Conservation (phyloP, 176 grass and related monocot genomes). For the Eleusine coracana region DNA sequence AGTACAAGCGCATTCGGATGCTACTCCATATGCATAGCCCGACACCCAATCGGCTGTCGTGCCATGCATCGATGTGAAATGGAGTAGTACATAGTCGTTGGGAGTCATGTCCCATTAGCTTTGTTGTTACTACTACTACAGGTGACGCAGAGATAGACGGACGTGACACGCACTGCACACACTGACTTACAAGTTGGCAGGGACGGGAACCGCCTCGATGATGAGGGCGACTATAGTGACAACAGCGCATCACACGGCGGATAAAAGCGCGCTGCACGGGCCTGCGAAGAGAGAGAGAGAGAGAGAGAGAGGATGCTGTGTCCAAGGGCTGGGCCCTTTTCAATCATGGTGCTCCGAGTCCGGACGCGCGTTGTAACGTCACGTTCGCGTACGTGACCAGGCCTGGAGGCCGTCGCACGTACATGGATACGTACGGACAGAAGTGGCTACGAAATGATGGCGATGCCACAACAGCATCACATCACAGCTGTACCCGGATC, state of each 20-base stretch:
- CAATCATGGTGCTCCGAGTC: conserved; percentile 1
- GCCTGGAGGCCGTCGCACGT: background rate
- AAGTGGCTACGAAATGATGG: background rate
- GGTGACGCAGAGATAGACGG: conserved; percentile 1
- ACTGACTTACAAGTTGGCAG: background rate
- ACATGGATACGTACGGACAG: background rate
- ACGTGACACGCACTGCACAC: conserved; percentile 33
- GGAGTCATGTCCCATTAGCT: conserved; percentile 31
- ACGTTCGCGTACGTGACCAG: background rate
- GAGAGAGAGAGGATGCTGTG: background rate
- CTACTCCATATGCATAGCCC: background rate
- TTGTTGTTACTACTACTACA: background rate
- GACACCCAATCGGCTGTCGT: conserved; percentile 20
- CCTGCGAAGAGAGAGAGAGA: too few relatives aligned
- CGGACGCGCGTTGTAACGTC: conserved; percentile 8
- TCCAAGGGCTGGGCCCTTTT: background rate
- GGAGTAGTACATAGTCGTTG: conserved; percentile 21
- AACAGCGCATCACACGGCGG: conserved; percentile 22
- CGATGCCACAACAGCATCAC: background rate
- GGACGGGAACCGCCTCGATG: conserved; percentile 40
- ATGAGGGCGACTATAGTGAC: conserved; percentile 39
- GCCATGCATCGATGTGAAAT: conserved; percentile 44
- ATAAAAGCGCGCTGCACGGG: conserved; percentile 22
- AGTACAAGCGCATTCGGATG: background rate
- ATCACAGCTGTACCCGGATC: background rate